Evolutionary conservation across 345 rosid species (phyloP).

Genomic region (Hibiscus syriacus): DNA sequence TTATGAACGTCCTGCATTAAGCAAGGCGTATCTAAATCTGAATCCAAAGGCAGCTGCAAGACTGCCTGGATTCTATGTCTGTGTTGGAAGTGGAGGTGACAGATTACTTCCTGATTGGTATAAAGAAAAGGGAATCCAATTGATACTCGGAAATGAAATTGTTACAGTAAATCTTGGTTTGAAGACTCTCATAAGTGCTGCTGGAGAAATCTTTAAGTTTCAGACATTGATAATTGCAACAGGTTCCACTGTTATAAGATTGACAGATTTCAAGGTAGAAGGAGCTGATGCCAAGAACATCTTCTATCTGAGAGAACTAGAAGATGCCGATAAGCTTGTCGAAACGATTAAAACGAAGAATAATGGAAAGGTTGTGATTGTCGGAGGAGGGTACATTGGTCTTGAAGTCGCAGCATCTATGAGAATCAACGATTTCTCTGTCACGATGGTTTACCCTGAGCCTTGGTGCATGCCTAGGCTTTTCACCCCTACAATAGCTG

Average conservation of each 20-base stretch:
- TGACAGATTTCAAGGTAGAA: constrained; percentile 60
- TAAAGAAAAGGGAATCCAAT: constrained; percentile 68
- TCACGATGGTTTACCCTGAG: constrained; percentile 75
- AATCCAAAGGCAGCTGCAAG: constrained; percentile 64
- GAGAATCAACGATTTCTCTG: constrained; percentile 56
- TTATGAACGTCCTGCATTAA: constrained; percentile 93
- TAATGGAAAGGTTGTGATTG: constrained; percentile 75
- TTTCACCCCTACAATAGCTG: constrained; percentile 71
- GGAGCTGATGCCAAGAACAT: constrained; percentile 65
- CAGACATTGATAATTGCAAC: constrained; percentile 71
- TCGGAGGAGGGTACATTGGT: constrained; percentile 97
- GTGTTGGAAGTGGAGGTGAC: constrained; percentile 94
- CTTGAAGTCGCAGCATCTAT: constrained; percentile 87
- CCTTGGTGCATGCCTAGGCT: constrained; percentile 93
- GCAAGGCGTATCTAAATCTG: constrained; percentile 79
- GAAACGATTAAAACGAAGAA: constrained; percentile 51
- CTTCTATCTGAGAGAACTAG: constrained; percentile 54
- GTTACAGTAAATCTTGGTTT: constrained; percentile 72
- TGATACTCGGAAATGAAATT: constrained; percentile 70
- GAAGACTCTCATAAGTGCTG: constrained; percentile 53
- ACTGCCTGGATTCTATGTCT: constrained; percentile 70
- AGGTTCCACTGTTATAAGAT: constrained; percentile 65
- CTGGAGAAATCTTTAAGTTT: constrained; percentile 63
- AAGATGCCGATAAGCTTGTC: constrained; percentile 51
- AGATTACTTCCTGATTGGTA: constrained; percentile 79